Evolutionary conservation across 768 basidiomycete genomes (phyloP).

Genomic region (Nevesoporus exiguus): DNA sequence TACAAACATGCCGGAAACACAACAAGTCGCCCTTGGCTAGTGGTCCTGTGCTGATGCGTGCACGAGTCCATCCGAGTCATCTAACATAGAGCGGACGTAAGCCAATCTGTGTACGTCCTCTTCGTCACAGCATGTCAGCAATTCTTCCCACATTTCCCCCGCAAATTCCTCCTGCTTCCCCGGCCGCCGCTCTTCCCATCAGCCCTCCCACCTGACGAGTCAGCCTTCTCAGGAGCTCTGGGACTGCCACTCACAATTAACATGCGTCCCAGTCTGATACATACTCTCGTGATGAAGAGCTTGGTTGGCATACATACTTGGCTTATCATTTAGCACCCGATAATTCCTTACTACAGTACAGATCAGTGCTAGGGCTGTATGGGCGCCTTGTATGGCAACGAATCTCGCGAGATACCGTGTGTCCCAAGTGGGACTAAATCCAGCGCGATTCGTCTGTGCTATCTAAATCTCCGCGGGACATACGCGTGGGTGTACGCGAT

Average conservation of each 20-base stretch:
- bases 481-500: slow-evolving; percentile 62
- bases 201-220: slow-evolving; percentile 32
- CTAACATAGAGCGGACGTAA: not conserved
- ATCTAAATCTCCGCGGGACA: slow-evolving; percentile 14
- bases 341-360: slow-evolving; percentile 49
- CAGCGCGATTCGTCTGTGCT: not conserved
- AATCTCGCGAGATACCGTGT: slow-evolving; percentile 42
- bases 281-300: no score
- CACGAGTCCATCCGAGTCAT: no score
- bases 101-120: no score
- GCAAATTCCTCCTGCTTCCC: slow-evolving; percentile 34
- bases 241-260: no score
- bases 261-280: slow-evolving; percentile 25
- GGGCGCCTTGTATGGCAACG: slow-evolving; percentile 37
- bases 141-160: not conserved
- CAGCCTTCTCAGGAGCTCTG: slow-evolving; percentile 44
- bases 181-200: slow-evolving; percentile 54
- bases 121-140: not conserved
- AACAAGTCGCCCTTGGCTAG: no score
- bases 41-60: no score
- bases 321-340: slow-evolving; percentile 21
- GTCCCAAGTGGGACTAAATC: slow-evolving; percentile 41
- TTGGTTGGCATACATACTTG: not conserved
- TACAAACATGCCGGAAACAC: no score
- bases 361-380: slow-evolving; percentile 47